phyloP scores from a whole-genome alignment of 108 stramenopile genomes.

The Nitzschia inconspicua region DNA sequence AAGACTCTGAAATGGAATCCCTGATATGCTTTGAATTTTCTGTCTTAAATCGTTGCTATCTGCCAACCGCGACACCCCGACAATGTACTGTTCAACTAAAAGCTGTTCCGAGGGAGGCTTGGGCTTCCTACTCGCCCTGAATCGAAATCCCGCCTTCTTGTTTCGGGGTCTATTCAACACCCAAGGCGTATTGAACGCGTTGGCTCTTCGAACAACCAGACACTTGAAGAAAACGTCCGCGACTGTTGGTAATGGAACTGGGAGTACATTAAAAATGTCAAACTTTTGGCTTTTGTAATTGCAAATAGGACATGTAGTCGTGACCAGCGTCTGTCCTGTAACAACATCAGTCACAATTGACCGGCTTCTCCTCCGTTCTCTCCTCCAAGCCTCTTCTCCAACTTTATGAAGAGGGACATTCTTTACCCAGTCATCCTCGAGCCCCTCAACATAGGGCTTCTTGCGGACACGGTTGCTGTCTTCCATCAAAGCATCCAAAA shows the following conservation, averaged over 20 bases:
- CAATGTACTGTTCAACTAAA: constrained; percentile 68
- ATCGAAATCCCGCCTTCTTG: constrained; percentile 25
- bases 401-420: constrained; percentile 52
- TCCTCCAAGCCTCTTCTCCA: constrained; percentile 81
- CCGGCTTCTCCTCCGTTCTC: constrained; percentile 64
- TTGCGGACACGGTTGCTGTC: constrained; percentile 91
- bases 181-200: constrained; percentile 62
- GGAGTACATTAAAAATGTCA: constrained; percentile 92
- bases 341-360: constrained; percentile 81
- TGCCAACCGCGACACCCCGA: constrained; percentile 79
- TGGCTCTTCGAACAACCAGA: constrained; percentile 72
- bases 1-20: constrained; percentile 55
- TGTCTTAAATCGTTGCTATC: constrained; percentile 79
- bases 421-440: constrained; percentile 84
- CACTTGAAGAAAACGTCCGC: constrained; percentile 82
- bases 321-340: constrained; percentile 83
- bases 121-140: background rate
- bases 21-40: constrained; percentile 72
- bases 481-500: constrained; percentile 91
- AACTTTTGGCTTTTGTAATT: constrained; percentile 82
- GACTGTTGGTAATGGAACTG: constrained; percentile 88
- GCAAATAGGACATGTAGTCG: constrained; percentile 83
- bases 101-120: constrained; percentile 68
- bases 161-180: constrained; percentile 43
- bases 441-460: constrained; percentile 88